Evolutionary conservation across 2,329 filamentous ascomycete genomes (phyloP).

Genomic region (Fusarium albidum): DNA sequence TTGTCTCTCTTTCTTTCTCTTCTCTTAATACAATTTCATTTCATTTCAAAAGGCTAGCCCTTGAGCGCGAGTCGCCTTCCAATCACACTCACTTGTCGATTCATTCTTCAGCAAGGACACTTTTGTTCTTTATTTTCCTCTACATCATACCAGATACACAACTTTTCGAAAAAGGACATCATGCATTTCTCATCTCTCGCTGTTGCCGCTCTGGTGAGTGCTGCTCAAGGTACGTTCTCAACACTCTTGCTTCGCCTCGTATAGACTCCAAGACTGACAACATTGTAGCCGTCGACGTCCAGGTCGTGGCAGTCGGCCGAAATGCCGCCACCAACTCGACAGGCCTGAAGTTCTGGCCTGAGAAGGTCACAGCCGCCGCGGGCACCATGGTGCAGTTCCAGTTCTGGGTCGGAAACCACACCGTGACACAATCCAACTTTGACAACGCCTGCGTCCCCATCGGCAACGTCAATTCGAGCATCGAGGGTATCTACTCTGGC

Average conservation of each 20-base stretch:
- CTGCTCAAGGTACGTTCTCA: slow-evolving; percentile 53
- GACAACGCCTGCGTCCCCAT: slow-evolving; percentile 74
- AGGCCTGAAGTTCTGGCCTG: slow-evolving; percentile 68
- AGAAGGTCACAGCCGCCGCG: slow-evolving; percentile 67
- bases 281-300: slow-evolving; percentile 52
- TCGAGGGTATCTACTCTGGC: slow-evolving; percentile 71
- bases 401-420: slow-evolving; percentile 76
- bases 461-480: slow-evolving; percentile 57
- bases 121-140: slow-evolving; percentile 39
- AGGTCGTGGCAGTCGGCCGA: slow-evolving; percentile 71
- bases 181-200: slow-evolving; percentile 62
- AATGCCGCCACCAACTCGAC: slow-evolving; percentile 57
- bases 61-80: slow-evolving; percentile 44
- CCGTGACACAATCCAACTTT: slow-evolving; percentile 80
- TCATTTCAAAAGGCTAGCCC: slow-evolving; percentile 43
- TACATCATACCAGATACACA: slow-evolving; percentile 25
- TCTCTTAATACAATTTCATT: slow-evolving; percentile 27
- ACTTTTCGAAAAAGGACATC: slow-evolving; percentile 45
- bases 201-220: slow-evolving; percentile 56
- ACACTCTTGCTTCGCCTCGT: background rate
- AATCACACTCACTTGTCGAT: slow-evolving; percentile 13
- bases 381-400: slow-evolving; percentile 75
- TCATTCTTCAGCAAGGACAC: slow-evolving; percentile 29
- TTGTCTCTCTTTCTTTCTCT: slow-evolving; percentile 40
- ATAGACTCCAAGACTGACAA: slow-evolving; percentile 12